Conservation (phyloP, 305 asterid species). For the Lippia alba region DNA sequence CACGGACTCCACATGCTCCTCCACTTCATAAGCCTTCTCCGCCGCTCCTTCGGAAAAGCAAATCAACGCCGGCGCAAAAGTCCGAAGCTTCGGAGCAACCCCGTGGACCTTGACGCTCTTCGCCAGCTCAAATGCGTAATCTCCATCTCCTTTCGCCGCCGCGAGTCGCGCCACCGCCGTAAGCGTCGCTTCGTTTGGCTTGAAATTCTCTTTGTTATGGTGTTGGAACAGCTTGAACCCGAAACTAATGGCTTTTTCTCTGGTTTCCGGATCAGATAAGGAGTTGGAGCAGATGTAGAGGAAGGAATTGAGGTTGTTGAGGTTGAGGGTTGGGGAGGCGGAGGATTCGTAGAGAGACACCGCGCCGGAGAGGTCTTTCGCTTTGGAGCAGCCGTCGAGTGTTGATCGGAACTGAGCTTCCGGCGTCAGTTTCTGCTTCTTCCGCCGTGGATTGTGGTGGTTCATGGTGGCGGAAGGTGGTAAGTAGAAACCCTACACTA, state of each 20-base stretch:
- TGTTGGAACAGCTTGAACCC: constrained; percentile 68
- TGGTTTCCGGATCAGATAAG: constrained; percentile 45
- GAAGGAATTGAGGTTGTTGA: constrained; percentile 75
- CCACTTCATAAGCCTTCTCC: constrained; percentile 82
- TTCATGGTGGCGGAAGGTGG: constrained; percentile 43
- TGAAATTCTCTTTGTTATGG: constrained; percentile 50
- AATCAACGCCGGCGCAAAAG: constrained; percentile 77
- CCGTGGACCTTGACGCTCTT: constrained; percentile 56
- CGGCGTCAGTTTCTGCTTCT: constrained; percentile 70
- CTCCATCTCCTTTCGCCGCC: constrained; percentile 59
- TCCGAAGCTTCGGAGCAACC: constrained; percentile 67
- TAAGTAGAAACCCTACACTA: constrained; percentile 1
- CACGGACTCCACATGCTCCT: constrained; percentile 56
- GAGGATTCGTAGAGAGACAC: constrained; percentile 71
- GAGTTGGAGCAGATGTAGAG: constrained; percentile 83
- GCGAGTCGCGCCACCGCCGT: constrained; percentile 68
- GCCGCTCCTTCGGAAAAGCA: constrained; percentile 68
- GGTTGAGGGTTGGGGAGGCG: constrained; percentile 48
- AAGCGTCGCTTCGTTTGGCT: constrained; percentile 82
- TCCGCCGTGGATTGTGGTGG: constrained; percentile 51
- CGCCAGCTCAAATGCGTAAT: constrained; percentile 77
- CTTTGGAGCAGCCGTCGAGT: constrained; percentile 70
- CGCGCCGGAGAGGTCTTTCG: constrained; percentile 73
- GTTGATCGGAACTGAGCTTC: constrained; percentile 74
- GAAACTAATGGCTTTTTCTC: constrained; percentile 62